Conservation (phyloP, 2,329 filamentous ascomycete genomes). For the Colletotrichum sp. region DNA sequence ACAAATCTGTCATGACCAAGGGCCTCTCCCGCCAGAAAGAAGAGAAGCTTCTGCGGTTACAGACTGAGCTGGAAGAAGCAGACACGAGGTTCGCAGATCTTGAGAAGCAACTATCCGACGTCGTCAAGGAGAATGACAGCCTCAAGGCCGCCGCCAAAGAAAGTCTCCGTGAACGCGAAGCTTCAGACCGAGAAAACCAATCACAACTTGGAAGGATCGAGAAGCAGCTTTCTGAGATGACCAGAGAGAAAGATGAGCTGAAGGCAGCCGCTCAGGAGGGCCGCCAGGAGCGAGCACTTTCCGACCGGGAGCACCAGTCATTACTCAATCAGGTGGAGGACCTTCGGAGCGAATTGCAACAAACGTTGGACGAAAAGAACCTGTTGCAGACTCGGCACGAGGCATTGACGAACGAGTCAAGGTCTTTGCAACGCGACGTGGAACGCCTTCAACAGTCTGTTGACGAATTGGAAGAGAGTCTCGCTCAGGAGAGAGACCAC, state of each 20-base stretch:
- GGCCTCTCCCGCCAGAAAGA: constrained; percentile 78
- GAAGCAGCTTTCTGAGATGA: constrained; percentile 51
- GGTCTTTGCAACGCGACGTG: constrained; percentile 70
- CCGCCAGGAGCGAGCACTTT: constrained; percentile 48
- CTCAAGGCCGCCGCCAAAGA: constrained; percentile 51
- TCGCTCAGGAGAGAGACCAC: constrained; percentile 61
- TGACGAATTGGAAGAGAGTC: constrained; percentile 51
- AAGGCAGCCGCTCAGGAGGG: constrained; percentile 48
- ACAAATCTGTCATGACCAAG: constrained; percentile 79
- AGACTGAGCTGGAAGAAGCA: constrained; percentile 66
- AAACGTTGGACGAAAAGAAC: constrained; percentile 69
- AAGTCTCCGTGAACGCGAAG: constrained; percentile 46
- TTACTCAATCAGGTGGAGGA: constrained; percentile 58
- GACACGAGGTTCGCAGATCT: constrained; percentile 55
- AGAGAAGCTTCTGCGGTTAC: constrained; percentile 70
- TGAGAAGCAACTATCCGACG: constrained; percentile 54
- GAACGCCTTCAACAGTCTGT: constrained; percentile 51
- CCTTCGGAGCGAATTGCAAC: constrained; percentile 63
- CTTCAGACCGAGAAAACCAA: constrained; percentile 40
- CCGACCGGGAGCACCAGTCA: constrained; percentile 40
- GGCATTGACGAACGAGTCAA: constrained; percentile 68
- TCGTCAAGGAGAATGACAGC: constrained; percentile 50
- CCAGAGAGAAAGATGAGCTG: constrained; percentile 51
- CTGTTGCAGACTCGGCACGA: constrained; percentile 73
- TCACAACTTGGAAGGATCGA: constrained; percentile 52